These are phyloP conservation scores for Malus hybrid DNA, from an alignment of 331 rosid species.

Conservation along the genomic window DNA sequence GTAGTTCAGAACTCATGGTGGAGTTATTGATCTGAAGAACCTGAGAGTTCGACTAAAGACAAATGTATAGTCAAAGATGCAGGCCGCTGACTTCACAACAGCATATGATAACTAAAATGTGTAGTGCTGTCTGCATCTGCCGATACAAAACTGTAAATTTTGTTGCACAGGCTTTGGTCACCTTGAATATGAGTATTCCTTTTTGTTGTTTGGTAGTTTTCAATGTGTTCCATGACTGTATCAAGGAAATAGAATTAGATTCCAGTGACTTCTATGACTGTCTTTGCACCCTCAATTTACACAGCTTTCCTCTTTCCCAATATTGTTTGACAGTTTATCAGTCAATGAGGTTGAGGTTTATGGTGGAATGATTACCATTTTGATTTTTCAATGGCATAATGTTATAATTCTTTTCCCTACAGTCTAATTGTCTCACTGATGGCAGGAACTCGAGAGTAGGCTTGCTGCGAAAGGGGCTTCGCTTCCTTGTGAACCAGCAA, in stretches of 20 bases:
- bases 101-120: neutral
- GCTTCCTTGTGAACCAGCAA: conserved; percentile 52
- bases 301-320: neutral
- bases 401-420: neutral
- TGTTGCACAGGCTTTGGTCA: neutral
- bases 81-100: neutral
- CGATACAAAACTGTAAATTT: neutral
- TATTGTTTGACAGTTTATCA: neutral
- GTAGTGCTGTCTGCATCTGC: neutral
- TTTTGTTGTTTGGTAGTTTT: neutral
- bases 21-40: neutral
- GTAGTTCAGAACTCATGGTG: neutral
- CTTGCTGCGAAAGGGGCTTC: conserved; percentile 34
- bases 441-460: conserved; percentile 42
- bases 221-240: neutral
- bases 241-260: neutral
- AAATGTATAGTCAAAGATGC: neutral
- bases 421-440: neutral
- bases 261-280: neutral
- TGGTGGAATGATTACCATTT: neutral
- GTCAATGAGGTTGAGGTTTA: neutral
- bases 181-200: neutral
- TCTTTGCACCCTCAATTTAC: neutral
- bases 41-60: neutral
- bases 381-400: neutral